These are phyloP conservation scores for Sarocladiaceae sp. DNA, from an alignment of 2,329 filamentous ascomycete species.

Conservation along the genomic window DNA sequence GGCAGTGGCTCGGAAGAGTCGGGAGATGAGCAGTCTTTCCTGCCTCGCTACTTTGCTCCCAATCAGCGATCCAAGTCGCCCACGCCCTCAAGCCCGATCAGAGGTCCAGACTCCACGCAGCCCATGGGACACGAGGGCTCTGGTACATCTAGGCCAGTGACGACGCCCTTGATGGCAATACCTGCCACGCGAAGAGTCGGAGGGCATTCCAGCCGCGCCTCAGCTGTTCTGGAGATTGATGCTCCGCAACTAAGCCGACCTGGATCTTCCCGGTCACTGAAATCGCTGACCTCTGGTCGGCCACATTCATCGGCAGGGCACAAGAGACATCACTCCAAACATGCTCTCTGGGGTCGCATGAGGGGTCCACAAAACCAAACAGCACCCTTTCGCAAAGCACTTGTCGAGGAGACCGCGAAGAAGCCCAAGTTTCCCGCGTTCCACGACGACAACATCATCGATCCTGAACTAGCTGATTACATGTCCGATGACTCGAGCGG, in stretches of 20 bases:
- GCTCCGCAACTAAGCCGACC: constrained; percentile 77
- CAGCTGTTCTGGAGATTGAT: constrained; percentile 86
- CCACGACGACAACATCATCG: constrained; percentile 97
- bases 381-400: constrained; percentile 76
- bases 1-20: constrained; percentile 84
- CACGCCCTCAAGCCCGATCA: constrained; percentile 21
- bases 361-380: constrained; percentile 69
- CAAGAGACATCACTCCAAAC: constrained; percentile 80
- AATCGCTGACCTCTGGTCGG: constrained; percentile 61
- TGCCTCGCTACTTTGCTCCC: constrained; percentile 56
- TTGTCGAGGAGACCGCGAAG: constrained; percentile 57
- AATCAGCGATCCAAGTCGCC: constrained; percentile 39
- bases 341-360: constrained; percentile 72
- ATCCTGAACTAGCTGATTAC: constrained; percentile 89
- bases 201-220: constrained; percentile 71
- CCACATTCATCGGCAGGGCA: constrained; percentile 71
- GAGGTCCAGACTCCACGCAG: constrained; percentile 32
- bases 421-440: constrained; percentile 78
- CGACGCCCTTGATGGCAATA: constrained; percentile 67
- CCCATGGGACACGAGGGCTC: constrained; percentile 33
- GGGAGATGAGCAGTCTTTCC: constrained; percentile 65
- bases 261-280: constrained; percentile 86
- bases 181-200: constrained; percentile 59
- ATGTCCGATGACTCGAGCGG: constrained; percentile 94
- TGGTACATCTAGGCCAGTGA: constrained; percentile 47